Conservation (phyloP, 345 rosid genomes). For the Eucalyptus marginata region DNA sequence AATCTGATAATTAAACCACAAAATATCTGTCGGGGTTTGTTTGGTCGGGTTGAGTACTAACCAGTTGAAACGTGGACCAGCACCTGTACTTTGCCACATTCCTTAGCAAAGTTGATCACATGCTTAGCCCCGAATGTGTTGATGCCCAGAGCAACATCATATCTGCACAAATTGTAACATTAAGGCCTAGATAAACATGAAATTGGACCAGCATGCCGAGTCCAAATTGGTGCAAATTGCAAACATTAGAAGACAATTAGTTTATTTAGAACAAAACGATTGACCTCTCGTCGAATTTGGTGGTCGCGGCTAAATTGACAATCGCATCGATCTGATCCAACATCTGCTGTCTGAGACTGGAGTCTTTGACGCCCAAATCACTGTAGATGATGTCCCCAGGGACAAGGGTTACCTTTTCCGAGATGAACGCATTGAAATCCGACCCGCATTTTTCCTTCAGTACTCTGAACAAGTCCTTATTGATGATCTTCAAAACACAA, state of each 20-base stretch:
- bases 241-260: not conserved
- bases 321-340: constrained; percentile 3
- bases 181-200: not conserved
- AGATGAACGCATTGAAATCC: not conserved
- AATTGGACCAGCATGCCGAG: not conserved
- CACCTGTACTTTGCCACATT: constrained; percentile 21
- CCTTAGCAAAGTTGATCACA: constrained; percentile 34
- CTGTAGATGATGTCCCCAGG: constrained; percentile 9
- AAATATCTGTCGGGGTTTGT: not conserved
- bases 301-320: constrained; percentile 19
- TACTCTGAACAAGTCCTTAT: constrained; percentile 14
- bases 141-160: constrained; percentile 41
- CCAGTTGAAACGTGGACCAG: constrained; percentile 63
- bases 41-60: not conserved
- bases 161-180: constrained; percentile 13
- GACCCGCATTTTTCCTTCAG: constrained; percentile 10
- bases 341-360: not conserved
- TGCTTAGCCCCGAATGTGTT: constrained; percentile 41
- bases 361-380: constrained; percentile 11
- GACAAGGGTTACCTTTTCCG: constrained; percentile 6
- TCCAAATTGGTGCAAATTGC: not conserved
- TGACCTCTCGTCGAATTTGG: constrained; percentile 26
- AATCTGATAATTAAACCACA: not conserved
- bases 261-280: not conserved
- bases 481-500: not conserved